Base-by-base conservation (phyloP, 2,329 filamentous ascomycete species). In the Sphaerulina musiva region DNA sequence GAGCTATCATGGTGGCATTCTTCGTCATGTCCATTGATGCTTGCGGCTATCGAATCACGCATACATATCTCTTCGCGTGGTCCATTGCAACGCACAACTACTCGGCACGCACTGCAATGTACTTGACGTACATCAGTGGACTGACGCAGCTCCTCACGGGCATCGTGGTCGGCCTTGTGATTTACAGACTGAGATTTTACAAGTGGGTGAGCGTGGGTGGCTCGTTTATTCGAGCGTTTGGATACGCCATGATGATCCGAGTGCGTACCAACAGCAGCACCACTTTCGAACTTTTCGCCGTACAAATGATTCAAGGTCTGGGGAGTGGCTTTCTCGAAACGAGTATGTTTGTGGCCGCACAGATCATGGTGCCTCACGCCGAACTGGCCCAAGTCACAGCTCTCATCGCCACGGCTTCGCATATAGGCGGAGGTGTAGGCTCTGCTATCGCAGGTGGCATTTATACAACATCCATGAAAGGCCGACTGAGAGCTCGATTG, bases 231-330 rank as follows among this genome's bases (percentile, higher is more conserved):
- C 73, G 76, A 9, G 61, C 77, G 8, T 59, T 78, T 32, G 76
- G 77, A 4, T 78, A 79, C 54, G 76, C 75, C 3, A 60, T 78
- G 31, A 79, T 79, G 77, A 68, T 78, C 31, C 70, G 76, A 2
- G 70, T 79, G 7, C 72, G 76, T 3, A 74, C 69, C 0, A 67
- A 70, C 45, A 59, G 69, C 38, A 78, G 74, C 61, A 72, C 72
- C 3, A 58, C 67, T 0, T 73, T 68, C 6, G 77, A 79, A 62
- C 67, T 79, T 1, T 76, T 78, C 58, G 57, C 74, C 26, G 73
- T 77, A 1, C 77, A 79, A 59, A 62, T 74, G 29, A 67, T 79
- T 8, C 77, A 79, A 58, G 76, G 76, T 2, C 59, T 75, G 3
- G 77, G 77, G 3, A 73, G 69, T 44, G 76, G 77, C 1, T 69